Conservation (phyloP, 192 early-diverging fungal genomes). For the Linnemannia exigua region DNA sequence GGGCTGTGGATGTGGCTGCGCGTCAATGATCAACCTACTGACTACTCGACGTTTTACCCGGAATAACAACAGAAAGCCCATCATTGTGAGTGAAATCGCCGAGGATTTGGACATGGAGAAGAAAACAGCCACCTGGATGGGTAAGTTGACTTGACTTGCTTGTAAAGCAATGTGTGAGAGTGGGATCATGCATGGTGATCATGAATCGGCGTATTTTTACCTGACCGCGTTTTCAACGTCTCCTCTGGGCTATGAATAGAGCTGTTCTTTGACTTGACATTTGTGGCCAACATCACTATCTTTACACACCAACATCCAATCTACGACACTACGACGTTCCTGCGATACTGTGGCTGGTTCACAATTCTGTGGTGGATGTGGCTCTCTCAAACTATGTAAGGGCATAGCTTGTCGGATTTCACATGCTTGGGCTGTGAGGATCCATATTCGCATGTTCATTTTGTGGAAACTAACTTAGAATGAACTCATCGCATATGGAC, state of each 20-base stretch:
- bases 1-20: background rate
- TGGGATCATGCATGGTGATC: background rate
- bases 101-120: conserved; percentile 7
- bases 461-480: background rate
- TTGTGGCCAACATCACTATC: conserved; percentile 62
- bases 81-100: conserved; percentile 18
- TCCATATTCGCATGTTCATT: background rate
- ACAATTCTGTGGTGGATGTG: conserved; percentile 66
- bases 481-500: background rate
- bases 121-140: conserved; percentile 52
- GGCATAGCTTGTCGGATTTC: background rate
- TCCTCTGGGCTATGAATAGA: conserved; percentile 15
- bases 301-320: conserved; percentile 64
- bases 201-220: background rate
- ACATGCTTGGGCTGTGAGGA: background rate
- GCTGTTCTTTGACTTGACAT: conserved; percentile 65
- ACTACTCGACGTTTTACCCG: background rate
- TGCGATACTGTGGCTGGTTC: conserved; percentile 60
- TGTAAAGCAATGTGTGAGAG: background rate
- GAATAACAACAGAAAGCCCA: conserved; percentile 19
- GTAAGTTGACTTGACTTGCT: background rate
- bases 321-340: conserved; percentile 46
- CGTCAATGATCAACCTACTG: background rate
- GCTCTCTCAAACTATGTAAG: conserved; percentile 60
- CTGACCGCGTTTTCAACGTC: background rate